Base-by-base conservation (phyloP, 768 basidiomycete species). In the Boletus sp. region DNA sequence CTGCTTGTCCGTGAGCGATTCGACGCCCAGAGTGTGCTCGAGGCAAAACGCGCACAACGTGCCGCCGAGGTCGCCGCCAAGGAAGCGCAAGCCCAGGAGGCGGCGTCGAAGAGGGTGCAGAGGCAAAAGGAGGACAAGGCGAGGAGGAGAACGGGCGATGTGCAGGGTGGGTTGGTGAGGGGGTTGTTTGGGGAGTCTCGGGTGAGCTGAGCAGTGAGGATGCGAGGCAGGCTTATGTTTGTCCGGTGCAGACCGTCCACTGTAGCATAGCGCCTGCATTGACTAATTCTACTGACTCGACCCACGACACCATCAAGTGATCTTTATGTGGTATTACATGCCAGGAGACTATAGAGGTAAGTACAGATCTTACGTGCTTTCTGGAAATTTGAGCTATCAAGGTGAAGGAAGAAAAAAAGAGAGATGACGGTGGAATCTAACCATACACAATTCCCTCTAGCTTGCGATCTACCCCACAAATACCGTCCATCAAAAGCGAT, bases 1-100 rank as follows among this genome's bases (percentile, higher is more conserved):
- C 51, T 77, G 14, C 67, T 67, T 30, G 65, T 77, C 17, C 66
- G 71, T 6, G 75, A 76, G 44, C 60, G 58, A 42, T 56, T 66
- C 3, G 70, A 68, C 21, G 52, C 50, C 9, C 58, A 53, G 51
- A 68, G 58, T 33, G 64, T 17, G 6, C 49, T 46, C 44, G 64
- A 66, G 46, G 61, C 49, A 19, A 47, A 33, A n/a, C 58, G 51
- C 8, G 64, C 51, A 4, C 62, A 49, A 40, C 60, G 66, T 33
- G 60, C 53, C 5, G 53, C 66, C 6, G 60, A 68, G 17, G 17
- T 56, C 1, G 63, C 60, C 17, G 64, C 60, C 32, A 65, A 48
- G 39, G 61, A 60, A n/a, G 54, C 39, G 3, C 44, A 23, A 13
- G 52, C 42, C 0, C 50, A 44, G 29, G 53, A 67, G 21, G 59